A percentile compares a stretch with the other conserved stretches of the same genome.
These are phyloP conservation scores for Leccinum variicolor DNA, from an alignment of 768 basidiomycete species.

Conservation along the genomic window DNA sequence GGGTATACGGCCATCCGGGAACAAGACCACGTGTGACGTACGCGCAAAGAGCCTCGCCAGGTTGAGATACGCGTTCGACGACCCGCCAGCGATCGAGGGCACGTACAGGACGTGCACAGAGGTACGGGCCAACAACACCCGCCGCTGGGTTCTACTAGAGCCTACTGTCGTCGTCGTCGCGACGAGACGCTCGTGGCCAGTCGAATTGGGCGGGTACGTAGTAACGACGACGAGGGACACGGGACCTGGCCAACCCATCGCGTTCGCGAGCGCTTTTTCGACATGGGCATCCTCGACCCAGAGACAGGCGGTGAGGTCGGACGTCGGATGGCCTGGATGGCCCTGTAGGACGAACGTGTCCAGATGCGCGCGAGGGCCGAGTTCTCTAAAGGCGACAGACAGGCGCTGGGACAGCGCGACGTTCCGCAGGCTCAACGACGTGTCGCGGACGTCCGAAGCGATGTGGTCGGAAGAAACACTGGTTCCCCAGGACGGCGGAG, in stretches of 20 bases:
- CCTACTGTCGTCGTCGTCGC: neutral
- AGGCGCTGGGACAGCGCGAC: conserved; percentile 32
- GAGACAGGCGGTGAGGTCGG: conserved; percentile 44
- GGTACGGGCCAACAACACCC: conserved; percentile 19
- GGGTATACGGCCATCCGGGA: conserved; percentile 41
- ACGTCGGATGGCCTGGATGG: neutral
- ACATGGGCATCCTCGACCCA: conserved; percentile 42
- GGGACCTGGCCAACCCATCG: conserved; percentile 44
- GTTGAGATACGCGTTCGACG: conserved; percentile 57
- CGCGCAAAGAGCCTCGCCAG: conserved; percentile 57
- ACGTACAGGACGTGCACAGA: conserved; percentile 50
- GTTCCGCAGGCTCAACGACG: conserved; percentile 18
- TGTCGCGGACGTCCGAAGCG: neutral
- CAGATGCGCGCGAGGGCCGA: conserved; percentile 25
- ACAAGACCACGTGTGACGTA: conserved; percentile 46
- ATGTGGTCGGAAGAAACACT: neutral
- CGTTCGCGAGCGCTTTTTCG: conserved; percentile 35
- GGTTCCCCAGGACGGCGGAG: neutral
- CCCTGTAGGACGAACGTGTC: conserved; percentile 36
- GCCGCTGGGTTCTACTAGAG: neutral
- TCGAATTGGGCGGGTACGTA: conserved; percentile 27
- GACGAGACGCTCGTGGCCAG: conserved; percentile 16
- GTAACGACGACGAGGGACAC: conserved; percentile 49
- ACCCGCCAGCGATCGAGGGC: conserved; percentile 31
- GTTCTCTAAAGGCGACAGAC: conserved; percentile 34